These are phyloP conservation scores for Cordyceps tenuipes DNA, from an alignment of 2,329 filamentous ascomycete species.

Conservation along the genomic window DNA sequence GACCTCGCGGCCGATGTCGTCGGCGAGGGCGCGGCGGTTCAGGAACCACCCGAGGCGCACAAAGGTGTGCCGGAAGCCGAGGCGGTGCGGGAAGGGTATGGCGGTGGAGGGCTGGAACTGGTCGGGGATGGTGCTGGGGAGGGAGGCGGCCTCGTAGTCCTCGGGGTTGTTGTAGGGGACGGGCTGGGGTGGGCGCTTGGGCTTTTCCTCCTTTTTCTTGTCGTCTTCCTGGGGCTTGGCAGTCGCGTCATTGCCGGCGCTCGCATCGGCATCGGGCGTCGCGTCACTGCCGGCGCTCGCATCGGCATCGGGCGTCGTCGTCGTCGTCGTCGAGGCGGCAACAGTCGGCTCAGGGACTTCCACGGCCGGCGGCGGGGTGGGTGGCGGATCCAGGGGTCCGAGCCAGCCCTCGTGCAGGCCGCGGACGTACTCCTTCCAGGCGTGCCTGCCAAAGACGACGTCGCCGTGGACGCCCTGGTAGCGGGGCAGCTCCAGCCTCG, in stretches of 20 bases:
- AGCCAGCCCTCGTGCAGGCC: constrained; percentile 96
- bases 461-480: constrained; percentile 73
- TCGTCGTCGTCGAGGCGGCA: too few relatives aligned
- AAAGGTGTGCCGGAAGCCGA: constrained; percentile 87
- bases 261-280: too few relatives aligned
- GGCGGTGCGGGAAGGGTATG: constrained; percentile 76
- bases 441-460: constrained; percentile 79
- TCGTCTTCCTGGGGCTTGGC: constrained; percentile 22
- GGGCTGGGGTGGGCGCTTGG: constrained; percentile 53
- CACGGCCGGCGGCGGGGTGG: constrained; percentile 18
- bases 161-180: constrained; percentile 64
- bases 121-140: constrained; percentile 58
- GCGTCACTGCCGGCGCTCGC: too few relatives aligned
- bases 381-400: constrained; percentile 65
- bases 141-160: constrained; percentile 59
- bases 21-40: constrained; percentile 74
- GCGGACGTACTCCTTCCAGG: constrained; percentile 95
- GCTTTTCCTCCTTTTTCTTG: constrained; percentile 38
- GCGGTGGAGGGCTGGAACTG: constrained; percentile 65
- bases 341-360: constrained; percentile 16
- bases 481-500: constrained; percentile 57
- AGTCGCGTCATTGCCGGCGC: constrained; percentile 15
- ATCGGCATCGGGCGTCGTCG: constrained; percentile 13
- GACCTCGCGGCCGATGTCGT: constrained; percentile 78
- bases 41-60: constrained; percentile 82